phyloP scores from a whole-genome alignment of 352 stramenopile genomes.

The Pythium phragmiticola region DNA sequence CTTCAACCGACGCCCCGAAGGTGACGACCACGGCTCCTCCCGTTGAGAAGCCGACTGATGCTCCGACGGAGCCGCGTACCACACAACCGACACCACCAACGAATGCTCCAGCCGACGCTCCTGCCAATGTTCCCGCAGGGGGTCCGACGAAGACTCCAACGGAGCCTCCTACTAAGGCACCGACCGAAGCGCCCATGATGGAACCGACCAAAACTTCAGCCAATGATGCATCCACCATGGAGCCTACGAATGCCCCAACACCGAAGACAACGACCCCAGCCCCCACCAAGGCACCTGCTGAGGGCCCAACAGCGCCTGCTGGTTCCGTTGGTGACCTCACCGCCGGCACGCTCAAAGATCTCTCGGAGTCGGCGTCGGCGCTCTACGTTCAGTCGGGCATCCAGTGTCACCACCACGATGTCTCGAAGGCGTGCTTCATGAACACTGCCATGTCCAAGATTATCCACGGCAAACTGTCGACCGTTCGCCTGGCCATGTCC shows the following conservation, averaged over 20 bases:
- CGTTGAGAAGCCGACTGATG: background rate
- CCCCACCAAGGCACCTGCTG: slow-evolving; percentile 2
- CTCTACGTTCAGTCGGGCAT: slow-evolving; percentile 19
- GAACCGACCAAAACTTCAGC: slow-evolving; percentile 7
- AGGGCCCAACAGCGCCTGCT: background rate
- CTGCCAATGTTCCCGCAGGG: background rate
- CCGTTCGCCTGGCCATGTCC: slow-evolving; percentile 1
- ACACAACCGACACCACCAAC: background rate
- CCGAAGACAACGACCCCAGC: too few relatives aligned
- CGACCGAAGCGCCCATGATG: background rate
- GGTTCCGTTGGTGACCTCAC: slow-evolving; percentile 2
- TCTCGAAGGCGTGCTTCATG: slow-evolving; percentile 20
- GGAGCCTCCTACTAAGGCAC: background rate
- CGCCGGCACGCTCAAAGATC: slow-evolving; percentile 7
- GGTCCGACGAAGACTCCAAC: slow-evolving; percentile 3
- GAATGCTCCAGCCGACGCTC: background rate
- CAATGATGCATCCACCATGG: background rate
- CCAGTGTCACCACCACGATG: slow-evolving; percentile 7
- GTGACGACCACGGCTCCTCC: background rate
- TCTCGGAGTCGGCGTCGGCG: slow-evolving; percentile 11
- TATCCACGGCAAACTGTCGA: slow-evolving; percentile 1
- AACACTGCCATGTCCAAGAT: slow-evolving; percentile 21
- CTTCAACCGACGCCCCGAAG: background rate
- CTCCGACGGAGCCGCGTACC: background rate
- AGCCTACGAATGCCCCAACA: slow-evolving; percentile 8